Conservation (phyloP, 345 rosid genomes). For the Pistacia atlantica region DNA sequence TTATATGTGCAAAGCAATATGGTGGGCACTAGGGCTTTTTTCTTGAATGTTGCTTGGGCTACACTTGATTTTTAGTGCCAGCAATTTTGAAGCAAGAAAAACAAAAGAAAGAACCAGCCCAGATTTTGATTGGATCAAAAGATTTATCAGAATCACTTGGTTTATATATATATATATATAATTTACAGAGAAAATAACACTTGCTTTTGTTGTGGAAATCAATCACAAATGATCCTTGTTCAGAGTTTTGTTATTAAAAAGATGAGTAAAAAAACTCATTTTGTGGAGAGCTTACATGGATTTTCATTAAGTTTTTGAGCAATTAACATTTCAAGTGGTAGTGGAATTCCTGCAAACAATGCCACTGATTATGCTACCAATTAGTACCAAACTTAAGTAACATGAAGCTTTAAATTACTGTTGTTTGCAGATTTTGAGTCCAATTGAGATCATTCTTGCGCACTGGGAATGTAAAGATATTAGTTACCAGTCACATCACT, state of each 20-base stretch:
- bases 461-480: slow-evolving; percentile 10
- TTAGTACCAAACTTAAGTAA: slow-evolving; percentile 22
- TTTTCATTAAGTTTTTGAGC: not conserved
- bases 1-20: slow-evolving; percentile 26
- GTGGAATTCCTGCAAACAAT: not conserved
- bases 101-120: slow-evolving; percentile 20
- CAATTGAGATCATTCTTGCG: not conserved
- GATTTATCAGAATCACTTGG: slow-evolving; percentile 9
- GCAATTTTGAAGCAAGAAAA: slow-evolving; percentile 21
- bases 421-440: not conserved
- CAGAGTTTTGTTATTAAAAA: not conserved
- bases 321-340: not conserved
- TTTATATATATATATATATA: not conserved
- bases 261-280: not conserved
- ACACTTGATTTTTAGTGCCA: slow-evolving; percentile 26
- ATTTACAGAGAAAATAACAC: not conserved
- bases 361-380: not conserved
- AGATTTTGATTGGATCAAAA: slow-evolving; percentile 1
- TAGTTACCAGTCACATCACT: slow-evolving; percentile 23
- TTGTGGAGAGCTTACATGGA: not conserved
- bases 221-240: slow-evolving; percentile 1
- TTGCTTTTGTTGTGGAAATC: not conserved
- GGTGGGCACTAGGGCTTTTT: slow-evolving; percentile 33
- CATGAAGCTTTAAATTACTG: not conserved
- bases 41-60: slow-evolving; percentile 19